phyloP scores from a whole-genome alignment of 495 filamentous ascomycete genomes.

The Aspergillus bertholletiae region DNA sequence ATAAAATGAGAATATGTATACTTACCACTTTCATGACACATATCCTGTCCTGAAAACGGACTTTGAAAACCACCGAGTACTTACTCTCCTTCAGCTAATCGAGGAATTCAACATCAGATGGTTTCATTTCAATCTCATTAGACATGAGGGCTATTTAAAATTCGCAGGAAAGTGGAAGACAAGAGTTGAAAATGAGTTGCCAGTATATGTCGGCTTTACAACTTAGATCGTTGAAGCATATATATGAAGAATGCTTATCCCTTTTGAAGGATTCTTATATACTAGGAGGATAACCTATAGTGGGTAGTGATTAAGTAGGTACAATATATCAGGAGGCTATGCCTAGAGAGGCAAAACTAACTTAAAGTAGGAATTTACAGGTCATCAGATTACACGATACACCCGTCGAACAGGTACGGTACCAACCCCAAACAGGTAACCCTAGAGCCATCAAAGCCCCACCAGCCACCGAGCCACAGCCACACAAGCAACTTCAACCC shows the following conservation, averaged over 20 bases:
- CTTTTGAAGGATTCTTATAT: no score
- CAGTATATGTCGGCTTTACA: no score
- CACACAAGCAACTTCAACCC: background rate
- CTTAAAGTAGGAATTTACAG: no score
- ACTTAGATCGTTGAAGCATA: no score
- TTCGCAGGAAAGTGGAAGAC: background rate
- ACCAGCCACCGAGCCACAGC: background rate
- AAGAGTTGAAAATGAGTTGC: background rate
- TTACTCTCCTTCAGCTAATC: slow-evolving; percentile 12
- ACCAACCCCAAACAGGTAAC: background rate
- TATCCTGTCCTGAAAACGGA: slow-evolving; percentile 5
- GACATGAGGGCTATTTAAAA: background rate
- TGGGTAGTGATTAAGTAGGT: no score
- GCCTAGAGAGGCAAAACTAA: no score
- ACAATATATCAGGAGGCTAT: background rate
- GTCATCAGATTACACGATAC: no score
- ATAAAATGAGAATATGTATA: background rate
- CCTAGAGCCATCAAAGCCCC: background rate
- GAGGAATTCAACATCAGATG: slow-evolving; percentile 19
- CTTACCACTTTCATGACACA: slow-evolving; percentile 26
- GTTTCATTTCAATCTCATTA: slow-evolving; percentile 7
- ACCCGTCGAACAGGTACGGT: no score
- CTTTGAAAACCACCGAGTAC: slow-evolving; percentile 18
- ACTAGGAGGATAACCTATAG: no score
- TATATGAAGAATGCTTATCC: no score